Percentiles rank a stretch among this genome's conserved stretches.
These are phyloP conservation scores for Pyrenopolyporus hunteri DNA, from an alignment of 495 filamentous ascomycete species.

Conservation along the genomic window DNA sequence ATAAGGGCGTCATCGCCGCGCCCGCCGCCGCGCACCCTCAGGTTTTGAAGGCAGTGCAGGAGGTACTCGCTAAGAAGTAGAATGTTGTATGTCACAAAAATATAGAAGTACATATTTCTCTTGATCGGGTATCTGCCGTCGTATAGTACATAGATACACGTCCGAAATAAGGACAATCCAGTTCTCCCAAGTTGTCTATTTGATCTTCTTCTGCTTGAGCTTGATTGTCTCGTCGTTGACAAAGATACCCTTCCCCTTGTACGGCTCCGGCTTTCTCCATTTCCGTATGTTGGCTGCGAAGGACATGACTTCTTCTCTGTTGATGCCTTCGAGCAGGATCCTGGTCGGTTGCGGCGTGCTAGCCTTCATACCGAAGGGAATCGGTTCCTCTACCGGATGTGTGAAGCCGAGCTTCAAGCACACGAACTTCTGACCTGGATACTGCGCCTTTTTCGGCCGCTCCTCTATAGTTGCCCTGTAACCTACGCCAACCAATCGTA, in stretches of 20 bases:
- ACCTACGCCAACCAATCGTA: conserved; percentile 94
- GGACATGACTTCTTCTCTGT: conserved; percentile 83
- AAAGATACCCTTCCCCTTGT: conserved; percentile 99
- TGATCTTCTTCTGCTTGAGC: conserved; percentile 99
- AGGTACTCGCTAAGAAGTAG: conserved; percentile 63
- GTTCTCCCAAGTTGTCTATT: conserved; percentile 60
- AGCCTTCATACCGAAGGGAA: conserved; percentile 83
- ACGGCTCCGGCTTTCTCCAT: conserved; percentile 94
- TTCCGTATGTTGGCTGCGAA: conserved; percentile 87
- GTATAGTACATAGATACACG: conserved; percentile 42
- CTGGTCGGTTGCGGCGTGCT: conserved; percentile 92
- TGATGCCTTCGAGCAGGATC: conserved; percentile 84
- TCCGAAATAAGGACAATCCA: conserved; percentile 12
- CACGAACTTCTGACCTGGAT: conserved; percentile 84
- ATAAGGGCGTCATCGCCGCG: conserved; percentile 93
- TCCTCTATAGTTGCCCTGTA: conserved; percentile 89
- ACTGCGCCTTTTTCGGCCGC: conserved; percentile 72
- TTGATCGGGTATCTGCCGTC: conserved; percentile 39
- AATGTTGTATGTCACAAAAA: conserved; percentile 14
- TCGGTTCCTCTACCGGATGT: conserved; percentile 86
- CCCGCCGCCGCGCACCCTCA: conserved; percentile 72
- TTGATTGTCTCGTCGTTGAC: conserved; percentile 96
- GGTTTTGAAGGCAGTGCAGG: conserved; percentile 82
- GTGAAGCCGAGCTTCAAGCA: conserved; percentile 94
- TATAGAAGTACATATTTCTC: conserved; percentile 40